Base-by-base conservation (phyloP, 2,329 filamentous ascomycete species). In the Colletotrichum sp. region DNA sequence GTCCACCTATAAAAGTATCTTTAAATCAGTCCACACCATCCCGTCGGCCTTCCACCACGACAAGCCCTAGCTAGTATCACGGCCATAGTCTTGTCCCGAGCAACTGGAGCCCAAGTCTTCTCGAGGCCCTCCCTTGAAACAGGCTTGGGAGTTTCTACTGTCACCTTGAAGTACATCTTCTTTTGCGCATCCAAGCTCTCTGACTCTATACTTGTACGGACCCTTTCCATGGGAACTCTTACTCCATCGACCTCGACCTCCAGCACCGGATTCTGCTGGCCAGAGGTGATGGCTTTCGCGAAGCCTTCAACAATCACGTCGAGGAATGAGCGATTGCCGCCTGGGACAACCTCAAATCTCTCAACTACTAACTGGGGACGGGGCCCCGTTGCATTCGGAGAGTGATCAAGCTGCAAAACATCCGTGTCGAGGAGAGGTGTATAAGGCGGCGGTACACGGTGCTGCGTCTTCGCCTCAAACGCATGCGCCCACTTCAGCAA, bases 301-400 rank as follows among this genome's bases (percentile, higher is more conserved):
- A 28, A 26, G 13, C 55, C 55, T 2, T 28, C 7, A 9, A 59
- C 2, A 59, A 12, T 16, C 0, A 59, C 21, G 26, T 59, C 16
- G 1, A 5, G 24, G 0, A 21, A 59, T 18, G 55, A 59, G 6
- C 1, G 4, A 5, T 1, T 16, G 16, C 9, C 13, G 16, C 9
- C 21, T 2, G 6, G 15, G 1, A 57, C 21, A 2, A 18, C 24
- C 26, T 63, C 60, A 21, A 36, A 30, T 1, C 0, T 32, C 18
- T 30, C 26, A 15, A 63, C 28, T 1, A 34, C n/a, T 30, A 63
- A 36, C n/a, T 16, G 9, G 1, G 60, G 30, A n/a, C 60, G 30
- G 2, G n/a, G 60, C 16, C 0, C 1, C 4, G 1, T 28, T 16
- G 3, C 6, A 59, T 59, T 1, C 7, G 10, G 13, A 0, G 7